Conservation (phyloP, 2,329 filamentous ascomycete genomes). For the Fusarium concolor region DNA sequence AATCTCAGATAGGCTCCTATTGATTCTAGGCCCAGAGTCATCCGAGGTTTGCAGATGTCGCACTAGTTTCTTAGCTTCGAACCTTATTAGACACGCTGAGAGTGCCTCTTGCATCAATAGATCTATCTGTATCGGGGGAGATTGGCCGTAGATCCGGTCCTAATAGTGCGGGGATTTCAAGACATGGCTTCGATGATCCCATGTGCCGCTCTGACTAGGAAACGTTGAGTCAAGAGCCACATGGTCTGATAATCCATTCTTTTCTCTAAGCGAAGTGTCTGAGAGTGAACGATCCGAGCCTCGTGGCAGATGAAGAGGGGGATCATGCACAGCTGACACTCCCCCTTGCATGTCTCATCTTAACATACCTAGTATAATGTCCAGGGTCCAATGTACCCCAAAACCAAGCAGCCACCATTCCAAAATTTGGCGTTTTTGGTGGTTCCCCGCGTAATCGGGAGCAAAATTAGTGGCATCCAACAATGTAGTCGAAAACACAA, state of each 20-base stretch:
- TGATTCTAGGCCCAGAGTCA: slow-evolving; percentile 13
- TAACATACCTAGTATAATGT: not conserved
- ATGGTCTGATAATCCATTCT: not conserved
- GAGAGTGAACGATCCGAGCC: not conserved
- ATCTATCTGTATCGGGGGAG: slow-evolving; percentile 4
- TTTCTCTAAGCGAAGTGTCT: not conserved
- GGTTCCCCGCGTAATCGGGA: not conserved
- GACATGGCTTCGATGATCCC: not conserved
- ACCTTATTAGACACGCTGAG: not conserved
- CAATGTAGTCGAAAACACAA: not conserved
- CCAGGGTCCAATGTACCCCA: not conserved
- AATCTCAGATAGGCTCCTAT: not conserved
- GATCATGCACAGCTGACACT: not conserved
- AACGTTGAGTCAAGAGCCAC: not conserved
- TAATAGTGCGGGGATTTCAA: not conserved
- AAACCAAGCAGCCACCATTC: slow-evolving; percentile 25
- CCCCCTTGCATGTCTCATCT: not conserved
- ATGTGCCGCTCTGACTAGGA: not conserved
- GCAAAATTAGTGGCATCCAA: slow-evolving; percentile 9
- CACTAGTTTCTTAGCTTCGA: slow-evolving; percentile 20
- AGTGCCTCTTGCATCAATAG: not conserved
- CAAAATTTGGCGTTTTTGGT: not conserved
- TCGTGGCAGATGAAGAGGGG: slow-evolving; percentile 9
- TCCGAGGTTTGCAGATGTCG: not conserved
- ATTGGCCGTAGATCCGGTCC: not conserved